A percentile compares a stretch with the other conserved stretches of the same genome.
phyloP scores from a whole-genome alignment of 1,284 basidiomycete genomes.

The Sutorius eximius region DNA sequence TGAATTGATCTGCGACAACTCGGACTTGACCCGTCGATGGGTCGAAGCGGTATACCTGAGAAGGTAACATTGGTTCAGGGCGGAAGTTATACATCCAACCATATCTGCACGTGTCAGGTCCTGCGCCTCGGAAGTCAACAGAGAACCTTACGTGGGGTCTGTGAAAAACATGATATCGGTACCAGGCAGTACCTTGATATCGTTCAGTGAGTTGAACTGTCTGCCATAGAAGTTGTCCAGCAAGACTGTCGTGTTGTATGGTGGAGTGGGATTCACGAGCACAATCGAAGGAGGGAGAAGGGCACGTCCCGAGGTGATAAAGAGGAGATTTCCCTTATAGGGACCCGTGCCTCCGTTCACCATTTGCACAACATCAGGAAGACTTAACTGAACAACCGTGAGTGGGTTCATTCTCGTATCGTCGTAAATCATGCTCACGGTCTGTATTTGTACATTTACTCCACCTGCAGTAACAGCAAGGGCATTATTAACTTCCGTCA shows the following conservation, averaged over 20 bases:
- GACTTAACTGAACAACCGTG: conserved; percentile 40
- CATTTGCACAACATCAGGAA: conserved; percentile 57
- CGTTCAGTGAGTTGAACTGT: conserved; percentile 83
- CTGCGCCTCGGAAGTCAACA: background rate
- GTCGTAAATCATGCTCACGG: conserved; percentile 39
- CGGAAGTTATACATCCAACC: conserved; percentile 68
- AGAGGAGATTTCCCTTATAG: conserved; percentile 59
- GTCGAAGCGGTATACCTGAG: conserved; percentile 74
- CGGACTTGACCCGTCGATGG: conserved; percentile 60
- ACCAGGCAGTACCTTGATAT: conserved; percentile 71
- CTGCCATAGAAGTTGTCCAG: conserved; percentile 74
- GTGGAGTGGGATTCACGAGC: conserved; percentile 62
- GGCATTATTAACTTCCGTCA: conserved; percentile 45
- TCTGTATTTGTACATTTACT: conserved; percentile 56
- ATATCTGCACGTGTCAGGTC: conserved; percentile 44
- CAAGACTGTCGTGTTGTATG: conserved; percentile 64
- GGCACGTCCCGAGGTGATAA: conserved; percentile 69
- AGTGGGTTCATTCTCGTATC: background rate
- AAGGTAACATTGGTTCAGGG: conserved; percentile 60
- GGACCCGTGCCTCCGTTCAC: conserved; percentile 77
- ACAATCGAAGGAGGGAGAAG: conserved; percentile 61
- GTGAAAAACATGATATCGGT: conserved; percentile 66
- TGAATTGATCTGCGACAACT: conserved; percentile 70
- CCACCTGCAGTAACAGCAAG: conserved; percentile 35
- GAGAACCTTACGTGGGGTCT: conserved; percentile 57